Conservation (phyloP, 441 rosid species). For the Adansonia grandidieri region DNA sequence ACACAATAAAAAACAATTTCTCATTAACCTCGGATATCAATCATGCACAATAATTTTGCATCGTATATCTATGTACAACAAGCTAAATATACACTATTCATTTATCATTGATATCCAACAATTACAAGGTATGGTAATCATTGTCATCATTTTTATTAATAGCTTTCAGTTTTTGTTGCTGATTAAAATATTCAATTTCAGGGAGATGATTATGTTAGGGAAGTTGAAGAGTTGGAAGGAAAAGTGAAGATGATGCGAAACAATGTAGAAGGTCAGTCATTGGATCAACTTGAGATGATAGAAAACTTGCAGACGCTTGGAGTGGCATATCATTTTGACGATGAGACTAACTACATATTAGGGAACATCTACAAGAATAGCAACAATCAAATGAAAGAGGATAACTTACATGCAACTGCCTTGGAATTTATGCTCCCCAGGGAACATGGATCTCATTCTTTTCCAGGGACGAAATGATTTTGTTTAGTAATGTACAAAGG, state of each 20-base stretch:
- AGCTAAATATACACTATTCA: no score
- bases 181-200: not conserved
- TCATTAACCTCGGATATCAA: no score
- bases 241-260: not conserved
- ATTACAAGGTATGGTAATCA: not conserved
- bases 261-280: not conserved
- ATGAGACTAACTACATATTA: not conserved
- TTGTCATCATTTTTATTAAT: not conserved
- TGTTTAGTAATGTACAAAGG: no score
- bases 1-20: no score
- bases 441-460: conserved; percentile 6
- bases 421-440: not conserved
- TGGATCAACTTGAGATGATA: conserved; percentile 1
- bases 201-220: not conserved
- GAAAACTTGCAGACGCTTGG: conserved; percentile 14
- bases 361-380: not conserved
- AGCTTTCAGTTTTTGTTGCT: not conserved
- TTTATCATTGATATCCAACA: not conserved
- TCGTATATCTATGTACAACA: no score
- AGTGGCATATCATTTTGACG: not conserved
- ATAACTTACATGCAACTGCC: not conserved
- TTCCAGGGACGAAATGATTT: not conserved
- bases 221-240: not conserved
- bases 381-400: not conserved
- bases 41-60: no score